phyloP scores from a whole-genome alignment of 2,329 filamentous ascomycete genomes.

The Scedosporium aurantiacum region DNA sequence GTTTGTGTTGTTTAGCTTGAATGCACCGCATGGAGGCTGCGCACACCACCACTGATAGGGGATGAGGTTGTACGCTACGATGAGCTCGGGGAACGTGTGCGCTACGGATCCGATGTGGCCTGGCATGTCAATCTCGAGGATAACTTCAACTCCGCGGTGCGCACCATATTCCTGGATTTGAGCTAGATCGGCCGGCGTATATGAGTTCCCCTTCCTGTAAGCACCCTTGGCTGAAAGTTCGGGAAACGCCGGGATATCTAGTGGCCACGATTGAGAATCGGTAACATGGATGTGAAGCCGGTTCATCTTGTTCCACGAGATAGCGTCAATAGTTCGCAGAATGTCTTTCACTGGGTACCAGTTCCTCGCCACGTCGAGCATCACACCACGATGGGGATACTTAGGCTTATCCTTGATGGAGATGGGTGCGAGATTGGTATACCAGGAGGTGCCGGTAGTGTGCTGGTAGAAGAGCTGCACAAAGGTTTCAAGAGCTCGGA shows the following conservation, averaged over 20 bases:
- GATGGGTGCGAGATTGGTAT: conserved; percentile 62
- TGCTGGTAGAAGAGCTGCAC: conserved; percentile 70
- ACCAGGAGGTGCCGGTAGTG: conserved; percentile 44
- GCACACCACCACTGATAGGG: conserved; percentile 50
- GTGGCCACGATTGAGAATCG: conserved; percentile 75
- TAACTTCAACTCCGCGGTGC: conserved; percentile 57
- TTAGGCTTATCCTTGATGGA: conserved; percentile 60
- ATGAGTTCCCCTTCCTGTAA: conserved; percentile 56
- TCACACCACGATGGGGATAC: conserved; percentile 67
- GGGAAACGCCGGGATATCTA: conserved; percentile 67
- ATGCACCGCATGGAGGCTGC: conserved; percentile 54
- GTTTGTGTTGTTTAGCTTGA: conserved; percentile 63
- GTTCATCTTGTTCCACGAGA: conserved; percentile 75
- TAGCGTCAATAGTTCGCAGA: conserved; percentile 62
- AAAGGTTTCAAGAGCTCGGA: conserved; percentile 66
- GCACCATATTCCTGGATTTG: conserved; percentile 61
- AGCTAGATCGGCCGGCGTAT: conserved; percentile 53
- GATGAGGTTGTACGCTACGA: conserved; percentile 49
- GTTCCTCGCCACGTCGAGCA: conserved; percentile 66
- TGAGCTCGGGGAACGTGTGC: conserved; percentile 57
- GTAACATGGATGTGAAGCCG: conserved; percentile 71
- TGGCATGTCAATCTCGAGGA: conserved; percentile 72
- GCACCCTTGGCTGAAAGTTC: conserved; percentile 62
- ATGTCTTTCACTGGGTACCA: conserved; percentile 60
- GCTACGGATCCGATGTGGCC: conserved; percentile 63